phyloP scores from a whole-genome alignment of 2,329 filamentous ascomycete species.

The Drechslerella stenobrocha region DNA sequence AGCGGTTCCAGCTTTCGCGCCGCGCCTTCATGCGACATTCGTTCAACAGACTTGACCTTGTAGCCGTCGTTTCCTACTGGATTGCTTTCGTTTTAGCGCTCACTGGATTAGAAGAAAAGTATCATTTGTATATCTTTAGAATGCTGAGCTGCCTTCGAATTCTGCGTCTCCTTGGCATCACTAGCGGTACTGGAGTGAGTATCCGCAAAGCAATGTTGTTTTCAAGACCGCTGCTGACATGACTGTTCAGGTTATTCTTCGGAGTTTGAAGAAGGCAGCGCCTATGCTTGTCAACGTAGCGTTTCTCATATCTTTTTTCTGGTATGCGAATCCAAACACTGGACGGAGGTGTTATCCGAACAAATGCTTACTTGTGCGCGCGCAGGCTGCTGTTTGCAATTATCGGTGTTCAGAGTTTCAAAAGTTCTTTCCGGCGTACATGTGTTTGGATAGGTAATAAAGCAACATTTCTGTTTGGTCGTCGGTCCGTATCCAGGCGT shows the following conservation, averaged over 20 bases:
- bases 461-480: conserved; percentile 54
- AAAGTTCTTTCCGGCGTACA: conserved; percentile 74
- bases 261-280: conserved; percentile 92
- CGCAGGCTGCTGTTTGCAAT: conserved; percentile 85
- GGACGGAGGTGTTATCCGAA: too few relatives aligned
- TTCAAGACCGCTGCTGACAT: conserved; percentile 9
- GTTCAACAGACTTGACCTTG: conserved; percentile 92
- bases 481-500: neutral
- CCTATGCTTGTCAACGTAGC: conserved; percentile 89
- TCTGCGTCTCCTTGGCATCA: conserved; percentile 83
- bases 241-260: conserved; percentile 74
- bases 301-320: conserved; percentile 94
- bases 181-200: conserved; percentile 85
- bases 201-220: neutral
- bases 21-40: conserved; percentile 91
- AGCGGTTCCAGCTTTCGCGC: conserved; percentile 81
- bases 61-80: conserved; percentile 95
- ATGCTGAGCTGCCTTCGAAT: conserved; percentile 97
- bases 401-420: conserved; percentile 94
- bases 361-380: too few relatives aligned
- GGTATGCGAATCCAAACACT: conserved; percentile 60
- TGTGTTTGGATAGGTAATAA: conserved; percentile 75
- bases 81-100: conserved; percentile 77
- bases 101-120: conserved; percentile 67
- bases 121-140: conserved; percentile 84